A percentile compares a stretch with the other conserved stretches of the same genome.
Conservation (phyloP, 2,329 filamentous ascomycete genomes). For the Scopulariopsis brevicaulis region DNA sequence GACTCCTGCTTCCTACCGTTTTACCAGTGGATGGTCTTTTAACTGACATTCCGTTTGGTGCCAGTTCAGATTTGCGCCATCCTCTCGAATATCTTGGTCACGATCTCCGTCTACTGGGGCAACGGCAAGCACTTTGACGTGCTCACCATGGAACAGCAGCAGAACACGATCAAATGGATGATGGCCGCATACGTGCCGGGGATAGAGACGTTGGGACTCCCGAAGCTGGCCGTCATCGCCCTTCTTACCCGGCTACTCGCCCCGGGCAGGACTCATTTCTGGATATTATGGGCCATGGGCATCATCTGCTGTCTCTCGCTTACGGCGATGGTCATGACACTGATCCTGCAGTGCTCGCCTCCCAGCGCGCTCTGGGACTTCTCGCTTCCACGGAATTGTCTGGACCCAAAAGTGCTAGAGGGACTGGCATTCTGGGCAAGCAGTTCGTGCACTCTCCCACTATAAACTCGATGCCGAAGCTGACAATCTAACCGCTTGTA, state of each 20-base stretch:
- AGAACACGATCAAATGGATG: slow-evolving; percentile 10
- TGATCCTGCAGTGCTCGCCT: slow-evolving; percentile 14
- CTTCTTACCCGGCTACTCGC: slow-evolving; percentile 15
- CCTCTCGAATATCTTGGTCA: slow-evolving; percentile 9
- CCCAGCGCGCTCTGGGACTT: slow-evolving; percentile 12
- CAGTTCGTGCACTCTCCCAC: neutral
- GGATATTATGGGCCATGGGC: slow-evolving; percentile 13
- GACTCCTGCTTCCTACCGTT: neutral
- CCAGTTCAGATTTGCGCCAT: slow-evolving; percentile 7
- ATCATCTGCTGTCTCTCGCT: slow-evolving; percentile 9
- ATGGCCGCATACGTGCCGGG: slow-evolving; percentile 14
- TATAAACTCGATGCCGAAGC: neutral
- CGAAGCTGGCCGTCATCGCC: slow-evolving; percentile 16
- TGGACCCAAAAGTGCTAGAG: slow-evolving; percentile 7
- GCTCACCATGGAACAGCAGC: slow-evolving; percentile 7
- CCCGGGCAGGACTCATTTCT: slow-evolving; percentile 9
- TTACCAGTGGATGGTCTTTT: neutral
- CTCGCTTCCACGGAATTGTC: slow-evolving; percentile 8
- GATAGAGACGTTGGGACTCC: slow-evolving; percentile 14
- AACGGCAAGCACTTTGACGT: slow-evolving; percentile 11
- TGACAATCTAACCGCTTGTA: slow-evolving; percentile 10
- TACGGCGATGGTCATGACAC: slow-evolving; percentile 8
- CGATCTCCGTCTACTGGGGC: slow-evolving; percentile 9
- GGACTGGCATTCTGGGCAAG: neutral
- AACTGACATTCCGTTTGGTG: neutral